phyloP scores from a whole-genome alignment of 73 alveolate genomes.

The Durusdinium trenchii region DNA sequence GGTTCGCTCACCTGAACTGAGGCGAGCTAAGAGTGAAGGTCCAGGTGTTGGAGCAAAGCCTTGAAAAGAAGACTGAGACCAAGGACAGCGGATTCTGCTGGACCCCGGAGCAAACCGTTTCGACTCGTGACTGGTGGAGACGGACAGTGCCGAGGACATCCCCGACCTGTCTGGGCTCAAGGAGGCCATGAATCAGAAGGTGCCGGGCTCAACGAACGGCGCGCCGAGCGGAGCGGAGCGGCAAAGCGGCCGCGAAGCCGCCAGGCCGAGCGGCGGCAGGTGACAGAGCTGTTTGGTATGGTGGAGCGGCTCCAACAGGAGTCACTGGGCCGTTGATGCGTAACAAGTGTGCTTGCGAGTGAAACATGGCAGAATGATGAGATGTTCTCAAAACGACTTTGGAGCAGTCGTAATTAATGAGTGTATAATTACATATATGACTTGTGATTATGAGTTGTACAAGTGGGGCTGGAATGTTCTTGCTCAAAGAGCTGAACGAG shows the following conservation, averaged over 20 bases:
- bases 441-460: neutral
- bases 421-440: too few species aligned
- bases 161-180: constrained; percentile 62
- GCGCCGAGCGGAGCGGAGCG: neutral
- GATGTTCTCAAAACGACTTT: neutral
- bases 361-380: neutral
- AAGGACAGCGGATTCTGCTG: neutral
- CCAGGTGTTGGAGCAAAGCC: constrained; percentile 57
- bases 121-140: neutral
- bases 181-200: constrained; percentile 70
- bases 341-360: neutral
- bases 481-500: neutral
- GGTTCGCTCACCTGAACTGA: neutral
- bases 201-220: neutral
- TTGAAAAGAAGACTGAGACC: constrained; percentile 81
- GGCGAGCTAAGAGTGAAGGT: constrained; percentile 75
- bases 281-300: constrained; percentile 29
- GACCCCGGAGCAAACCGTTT: neutral
- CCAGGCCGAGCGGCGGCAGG: constrained; percentile 85
- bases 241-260: neutral
- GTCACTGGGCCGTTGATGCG: constrained; percentile 44
- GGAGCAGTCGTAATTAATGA: neutral
- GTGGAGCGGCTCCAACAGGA: constrained; percentile 88
- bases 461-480: neutral
- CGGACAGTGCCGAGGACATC: constrained; percentile 27